Evolutionary conservation across 2,329 filamentous ascomycete species (phyloP).

Genomic region (Trichocomaceae sp.): DNA sequence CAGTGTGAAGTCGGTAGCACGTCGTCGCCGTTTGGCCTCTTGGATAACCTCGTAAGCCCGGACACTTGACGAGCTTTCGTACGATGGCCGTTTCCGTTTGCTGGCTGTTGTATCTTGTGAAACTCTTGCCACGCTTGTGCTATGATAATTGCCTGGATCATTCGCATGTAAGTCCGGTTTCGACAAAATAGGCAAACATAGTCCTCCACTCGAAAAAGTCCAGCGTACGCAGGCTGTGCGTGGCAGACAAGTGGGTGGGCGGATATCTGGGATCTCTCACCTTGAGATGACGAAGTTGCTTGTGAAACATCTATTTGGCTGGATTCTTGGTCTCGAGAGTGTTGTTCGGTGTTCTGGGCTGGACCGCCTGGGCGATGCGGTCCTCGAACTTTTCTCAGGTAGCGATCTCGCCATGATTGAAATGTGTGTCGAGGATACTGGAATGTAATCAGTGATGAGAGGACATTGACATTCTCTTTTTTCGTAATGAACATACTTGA

Average conservation of each 20-base stretch:
- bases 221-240: background rate
- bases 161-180: too few species aligned
- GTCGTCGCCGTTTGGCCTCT: slow-evolving; percentile 7
- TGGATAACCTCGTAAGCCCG: slow-evolving; percentile 1
- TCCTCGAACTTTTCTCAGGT: slow-evolving; percentile 35
- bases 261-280: background rate
- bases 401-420: slow-evolving; percentile 46
- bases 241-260: background rate
- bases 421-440: slow-evolving; percentile 42
- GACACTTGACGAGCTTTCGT: background rate
- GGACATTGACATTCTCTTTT: background rate
- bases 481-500: slow-evolving; percentile 23
- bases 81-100: slow-evolving; percentile 10
- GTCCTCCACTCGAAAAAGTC: background rate
- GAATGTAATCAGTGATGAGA: background rate
- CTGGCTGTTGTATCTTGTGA: background rate
- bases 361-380: slow-evolving; percentile 29
- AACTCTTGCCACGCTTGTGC: background rate
- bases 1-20: slow-evolving; percentile 7
- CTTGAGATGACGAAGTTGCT: slow-evolving; percentile 6
- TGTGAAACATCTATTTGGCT: slow-evolving; percentile 4
- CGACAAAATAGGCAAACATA: background rate
- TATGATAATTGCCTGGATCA: background rate
- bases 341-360: slow-evolving; percentile 1
- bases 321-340: background rate